Percentiles rank a stretch among this genome's conserved stretches.
These are phyloP conservation scores for Wickerhamiella domercqiae DNA, from an alignment of 805 yeast genomes.

Conservation along the genomic window DNA sequence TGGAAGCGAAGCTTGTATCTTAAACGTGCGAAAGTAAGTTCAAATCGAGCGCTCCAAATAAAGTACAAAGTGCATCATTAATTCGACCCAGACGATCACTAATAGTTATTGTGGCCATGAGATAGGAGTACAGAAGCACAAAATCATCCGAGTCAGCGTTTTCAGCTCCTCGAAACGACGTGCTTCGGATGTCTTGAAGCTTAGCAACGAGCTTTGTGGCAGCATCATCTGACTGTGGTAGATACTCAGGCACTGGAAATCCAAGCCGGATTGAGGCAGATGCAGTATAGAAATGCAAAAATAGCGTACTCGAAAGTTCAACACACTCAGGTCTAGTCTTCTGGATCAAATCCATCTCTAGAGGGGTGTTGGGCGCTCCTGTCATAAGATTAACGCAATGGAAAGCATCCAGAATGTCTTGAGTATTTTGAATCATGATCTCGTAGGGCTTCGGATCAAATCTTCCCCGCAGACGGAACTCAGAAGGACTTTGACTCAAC, in stretches of 20 bases:
- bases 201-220: slow-evolving; percentile 53
- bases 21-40: slow-evolving; percentile 32
- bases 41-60: slow-evolving; percentile 53
- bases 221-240: slow-evolving; percentile 65
- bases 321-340: slow-evolving; percentile 36
- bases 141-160: slow-evolving; percentile 47
- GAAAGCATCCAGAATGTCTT: slow-evolving; percentile 54
- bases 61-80: slow-evolving; percentile 36
- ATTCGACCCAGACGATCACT: slow-evolving; percentile 49
- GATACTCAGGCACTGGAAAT: slow-evolving; percentile 60
- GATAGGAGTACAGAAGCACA: slow-evolving; percentile 59
- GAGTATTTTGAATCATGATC: slow-evolving; percentile 38
- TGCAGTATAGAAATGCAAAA: slow-evolving; percentile 48
- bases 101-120: slow-evolving; percentile 53
- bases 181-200: slow-evolving; percentile 34
- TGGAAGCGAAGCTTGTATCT: background rate
- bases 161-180: slow-evolving; percentile 3
- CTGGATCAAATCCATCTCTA: slow-evolving; percentile 41
- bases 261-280: slow-evolving; percentile 61
- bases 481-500: slow-evolving; percentile 58
- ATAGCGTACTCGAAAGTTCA: slow-evolving; percentile 58
- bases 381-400: slow-evolving; percentile 61
- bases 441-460: slow-evolving; percentile 44
- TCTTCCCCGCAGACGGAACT: slow-evolving; percentile 56
- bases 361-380: slow-evolving; percentile 39